Percentiles rank a stretch among this genome's conserved stretches.
phyloP scores from a whole-genome alignment of 1,284 basidiomycete species.

The Moniliophthora roreri region DNA sequence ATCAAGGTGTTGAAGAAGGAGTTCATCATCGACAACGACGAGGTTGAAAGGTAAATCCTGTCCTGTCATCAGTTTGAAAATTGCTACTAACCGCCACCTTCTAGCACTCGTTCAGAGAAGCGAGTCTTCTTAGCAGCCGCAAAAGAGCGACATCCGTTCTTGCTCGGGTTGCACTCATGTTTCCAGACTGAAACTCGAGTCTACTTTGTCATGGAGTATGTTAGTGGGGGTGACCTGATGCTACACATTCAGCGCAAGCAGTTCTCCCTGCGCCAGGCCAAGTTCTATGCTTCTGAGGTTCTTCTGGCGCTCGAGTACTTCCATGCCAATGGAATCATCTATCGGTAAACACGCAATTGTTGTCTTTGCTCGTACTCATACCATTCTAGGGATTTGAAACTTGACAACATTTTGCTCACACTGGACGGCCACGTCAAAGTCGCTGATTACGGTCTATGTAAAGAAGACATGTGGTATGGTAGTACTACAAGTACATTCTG shows the following conservation, averaged over 20 bases:
- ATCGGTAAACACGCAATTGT: slow-evolving; percentile 69
- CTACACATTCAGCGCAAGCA: slow-evolving; percentile 93
- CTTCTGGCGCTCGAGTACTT: slow-evolving; percentile 97
- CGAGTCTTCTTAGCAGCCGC: slow-evolving; percentile 97
- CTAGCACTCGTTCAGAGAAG: slow-evolving; percentile 97
- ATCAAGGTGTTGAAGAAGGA: slow-evolving; percentile 99
- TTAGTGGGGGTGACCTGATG: slow-evolving; percentile 94
- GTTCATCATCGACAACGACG: slow-evolving; percentile 99
- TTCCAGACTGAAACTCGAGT: slow-evolving; percentile 99
- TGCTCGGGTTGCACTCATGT: slow-evolving; percentile 96
- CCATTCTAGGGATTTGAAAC: slow-evolving; percentile 82
- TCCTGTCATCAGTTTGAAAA: slow-evolving; percentile 2
- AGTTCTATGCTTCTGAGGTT: slow-evolving; percentile 99
- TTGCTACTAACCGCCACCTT: slow-evolving; percentile 12
- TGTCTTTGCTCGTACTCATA: slow-evolving; percentile 1
- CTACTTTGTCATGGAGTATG: slow-evolving; percentile 93
- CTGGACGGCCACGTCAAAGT: slow-evolving; percentile 99
- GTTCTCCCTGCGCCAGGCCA: slow-evolving; percentile 94
- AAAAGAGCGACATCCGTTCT: slow-evolving; percentile 95
- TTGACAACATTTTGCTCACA: slow-evolving; percentile 97
- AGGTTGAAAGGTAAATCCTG: slow-evolving; percentile 93
- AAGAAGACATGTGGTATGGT: slow-evolving; percentile 98
- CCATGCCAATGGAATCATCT: slow-evolving; percentile 97
- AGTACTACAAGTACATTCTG: slow-evolving; percentile 99
- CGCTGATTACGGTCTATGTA: slow-evolving; percentile 98